Base-by-base conservation (phyloP, 805 yeast species). In the Suhomyces emberorum region DNA sequence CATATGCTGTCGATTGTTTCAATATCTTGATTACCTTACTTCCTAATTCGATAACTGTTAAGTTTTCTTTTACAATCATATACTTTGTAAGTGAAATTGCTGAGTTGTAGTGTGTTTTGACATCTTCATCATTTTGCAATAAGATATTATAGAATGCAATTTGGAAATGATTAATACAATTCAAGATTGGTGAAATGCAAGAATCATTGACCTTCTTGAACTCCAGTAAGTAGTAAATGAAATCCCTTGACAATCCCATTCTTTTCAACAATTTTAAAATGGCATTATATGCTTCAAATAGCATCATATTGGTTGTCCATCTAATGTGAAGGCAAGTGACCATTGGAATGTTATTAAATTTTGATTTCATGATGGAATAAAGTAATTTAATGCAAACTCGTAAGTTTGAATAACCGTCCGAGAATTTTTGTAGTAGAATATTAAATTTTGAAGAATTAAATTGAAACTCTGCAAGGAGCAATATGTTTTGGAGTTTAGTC, bases 221-320 rank as follows among this genome's bases (percentile, higher is more conserved):
- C 46, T 83, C 89, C 4, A 62, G 61, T 3, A 70, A 44, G 54
- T 72, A 82, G 49, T 68, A 78, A 2, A 71, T 69, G 31, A 79
- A 69, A 37, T 83, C 88, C 43, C 76, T 76, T 0, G 79, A 60
- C 3, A 79, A 49, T 0, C 89, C 88, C 25, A 77, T 50, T 24
- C 67, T 71, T 11, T 66, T 56, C 35, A 69, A 63, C 0, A 63
- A 48, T 3, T 62, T 53, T 15, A 78, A 57, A 17, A 77, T 55
- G 3, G 39, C 37, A 5, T 58, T 54, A 44, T 76, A 77, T 3
- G 74, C 46, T 4, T 54, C 47, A 9, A 66, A 48, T 22, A 78
- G 49, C 10, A 52, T 43, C 1, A 38, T 40, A 0, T 71, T 53
- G 2, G 75, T 53, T 17, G 53, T 54, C 58, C 72, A 57, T 42